Conservation (phyloP, 2,329 filamentous ascomycete species). For the Zasmidium angulare region DNA sequence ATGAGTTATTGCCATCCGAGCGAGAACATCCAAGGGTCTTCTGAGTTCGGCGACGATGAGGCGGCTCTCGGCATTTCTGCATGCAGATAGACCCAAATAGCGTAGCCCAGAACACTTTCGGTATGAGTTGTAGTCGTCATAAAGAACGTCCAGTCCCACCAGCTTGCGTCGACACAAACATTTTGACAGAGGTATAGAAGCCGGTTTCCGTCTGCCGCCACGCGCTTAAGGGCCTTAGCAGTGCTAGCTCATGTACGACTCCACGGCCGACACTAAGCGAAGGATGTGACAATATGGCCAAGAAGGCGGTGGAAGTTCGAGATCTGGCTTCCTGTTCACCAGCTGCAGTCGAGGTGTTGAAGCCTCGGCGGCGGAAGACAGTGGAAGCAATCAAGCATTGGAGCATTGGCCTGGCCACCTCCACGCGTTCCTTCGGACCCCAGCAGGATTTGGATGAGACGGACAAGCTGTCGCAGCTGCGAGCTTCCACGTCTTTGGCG, state of each 20-base stretch:
- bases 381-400: too few species aligned
- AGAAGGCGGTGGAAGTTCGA: neutral
- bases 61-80: too few species aligned
- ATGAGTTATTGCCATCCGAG: too few species aligned
- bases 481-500: neutral
- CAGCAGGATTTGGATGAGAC: slow-evolving; percentile 1
- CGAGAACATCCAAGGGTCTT: too few species aligned
- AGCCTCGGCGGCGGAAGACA: neutral
- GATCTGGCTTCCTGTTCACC: neutral
- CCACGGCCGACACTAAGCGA: neutral
- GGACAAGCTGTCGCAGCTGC: slow-evolving; percentile 2
- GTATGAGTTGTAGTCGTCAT: neutral
- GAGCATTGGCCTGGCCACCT: neutral
- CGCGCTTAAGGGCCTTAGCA: neutral
- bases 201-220: neutral
- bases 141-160: neutral
- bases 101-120: too few species aligned
- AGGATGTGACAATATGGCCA: neutral
- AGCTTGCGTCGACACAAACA: slow-evolving; percentile 1
- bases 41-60: too few species aligned
- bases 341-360: neutral
- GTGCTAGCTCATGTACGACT: neutral
- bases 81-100: too few species aligned
- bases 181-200: neutral
- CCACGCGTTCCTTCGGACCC: slow-evolving; percentile 1